Percentiles rank a stretch among this genome's conserved stretches.
These are phyloP conservation scores for Penicillium polonicum DNA, from an alignment of 2,329 filamentous ascomycete genomes.

Conservation along the genomic window DNA sequence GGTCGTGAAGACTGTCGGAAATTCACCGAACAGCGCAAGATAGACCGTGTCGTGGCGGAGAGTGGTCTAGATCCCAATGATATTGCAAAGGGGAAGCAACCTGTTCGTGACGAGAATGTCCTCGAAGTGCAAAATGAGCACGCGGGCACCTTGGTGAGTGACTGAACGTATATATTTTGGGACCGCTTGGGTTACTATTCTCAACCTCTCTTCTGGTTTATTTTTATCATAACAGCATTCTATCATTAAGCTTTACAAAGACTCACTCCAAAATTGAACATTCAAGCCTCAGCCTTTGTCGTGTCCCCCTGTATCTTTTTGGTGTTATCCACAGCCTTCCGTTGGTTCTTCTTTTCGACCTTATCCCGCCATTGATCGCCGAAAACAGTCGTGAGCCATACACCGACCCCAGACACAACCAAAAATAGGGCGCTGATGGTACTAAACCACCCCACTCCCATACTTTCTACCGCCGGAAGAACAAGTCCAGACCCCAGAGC, in stretches of 20 bases:
- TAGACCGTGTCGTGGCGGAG: constrained; percentile 30
- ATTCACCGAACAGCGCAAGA: constrained; percentile 39
- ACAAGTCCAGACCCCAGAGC: constrained; percentile 69
- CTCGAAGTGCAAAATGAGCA: background rate
- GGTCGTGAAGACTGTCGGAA: constrained; percentile 40
- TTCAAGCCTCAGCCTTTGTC: constrained; percentile 10
- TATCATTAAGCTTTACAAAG: background rate
- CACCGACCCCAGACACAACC: constrained; percentile 45
- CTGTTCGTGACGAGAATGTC: background rate
- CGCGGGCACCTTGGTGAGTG: background rate
- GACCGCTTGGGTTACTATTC: background rate
- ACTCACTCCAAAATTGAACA: background rate
- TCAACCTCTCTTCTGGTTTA: background rate
- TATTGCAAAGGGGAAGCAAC: constrained; percentile 13
- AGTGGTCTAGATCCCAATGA: constrained; percentile 21
- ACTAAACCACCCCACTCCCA: constrained; percentile 79
- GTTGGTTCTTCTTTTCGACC: constrained; percentile 51
- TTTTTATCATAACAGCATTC: background rate
- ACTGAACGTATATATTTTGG: background rate
- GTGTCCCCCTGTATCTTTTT: background rate
- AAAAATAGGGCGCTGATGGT: constrained; percentile 65
- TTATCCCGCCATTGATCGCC: constrained; percentile 54
- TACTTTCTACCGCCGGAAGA: constrained; percentile 68
- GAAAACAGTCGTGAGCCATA: constrained; percentile 52
- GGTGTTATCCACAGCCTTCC: constrained; percentile 31